Conservation (phyloP, 495 filamentous ascomycete genomes). For the Penicillium turbatum region DNA sequence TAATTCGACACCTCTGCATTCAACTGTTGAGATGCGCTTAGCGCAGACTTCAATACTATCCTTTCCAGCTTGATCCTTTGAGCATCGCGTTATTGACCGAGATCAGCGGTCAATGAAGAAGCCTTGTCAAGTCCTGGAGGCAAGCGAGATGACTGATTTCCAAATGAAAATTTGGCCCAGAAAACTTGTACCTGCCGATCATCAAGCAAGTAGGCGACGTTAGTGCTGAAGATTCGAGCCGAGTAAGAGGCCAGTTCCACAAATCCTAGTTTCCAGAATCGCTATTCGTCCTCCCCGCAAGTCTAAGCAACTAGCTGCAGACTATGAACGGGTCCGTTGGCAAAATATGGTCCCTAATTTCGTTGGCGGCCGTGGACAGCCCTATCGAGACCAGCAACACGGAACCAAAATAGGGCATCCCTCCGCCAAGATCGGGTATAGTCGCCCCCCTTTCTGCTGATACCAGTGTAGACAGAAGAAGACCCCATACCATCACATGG, state of each 20-base stretch:
- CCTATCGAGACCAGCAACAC: constrained; percentile 4
- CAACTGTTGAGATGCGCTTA: neutral
- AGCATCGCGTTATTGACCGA: too few relatives aligned
- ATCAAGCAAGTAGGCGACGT: neutral
- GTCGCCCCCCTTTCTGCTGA: constrained; percentile 10
- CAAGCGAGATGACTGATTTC: neutral
- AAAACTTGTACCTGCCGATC: neutral
- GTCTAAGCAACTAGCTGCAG: constrained; percentile 11
- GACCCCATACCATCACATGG: constrained; percentile 26
- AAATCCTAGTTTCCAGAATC: neutral
- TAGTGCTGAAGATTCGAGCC: neutral
- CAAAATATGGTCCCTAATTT: constrained; percentile 9
- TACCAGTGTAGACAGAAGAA: constrained; percentile 7
- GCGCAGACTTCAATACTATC: neutral
- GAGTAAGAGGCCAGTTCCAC: neutral
- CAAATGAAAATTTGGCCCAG: neutral
- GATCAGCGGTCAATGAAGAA: too few relatives aligned
- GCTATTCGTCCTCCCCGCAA: constrained; percentile 14
- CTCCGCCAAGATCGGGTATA: constrained; percentile 11
- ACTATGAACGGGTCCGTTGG: constrained; percentile 8
- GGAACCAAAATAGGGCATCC: constrained; percentile 17
- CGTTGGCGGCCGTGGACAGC: constrained; percentile 2
- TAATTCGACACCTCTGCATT: neutral
- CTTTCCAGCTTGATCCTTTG: too few relatives aligned
- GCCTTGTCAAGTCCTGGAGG: too few relatives aligned